Conservation (phyloP, 2,329 filamentous ascomycete species). For the Penicillium digitatum region DNA sequence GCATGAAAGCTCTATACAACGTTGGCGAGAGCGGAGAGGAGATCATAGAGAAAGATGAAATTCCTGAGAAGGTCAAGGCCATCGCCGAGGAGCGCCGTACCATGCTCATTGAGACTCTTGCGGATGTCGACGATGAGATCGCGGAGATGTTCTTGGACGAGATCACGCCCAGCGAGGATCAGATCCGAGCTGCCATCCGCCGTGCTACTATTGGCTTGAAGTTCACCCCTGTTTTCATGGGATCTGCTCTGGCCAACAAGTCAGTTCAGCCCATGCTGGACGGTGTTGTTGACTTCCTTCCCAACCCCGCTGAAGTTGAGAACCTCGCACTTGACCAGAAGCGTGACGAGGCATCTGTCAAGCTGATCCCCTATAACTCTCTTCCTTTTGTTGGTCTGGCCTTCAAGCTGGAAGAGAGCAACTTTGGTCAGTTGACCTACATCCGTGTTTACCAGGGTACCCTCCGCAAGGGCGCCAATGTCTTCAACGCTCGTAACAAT, state of each 20-base stretch:
- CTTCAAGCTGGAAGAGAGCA: constrained; percentile 98
- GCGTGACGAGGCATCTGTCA: constrained; percentile 72
- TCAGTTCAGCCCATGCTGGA: constrained; percentile 95
- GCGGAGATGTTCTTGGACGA: constrained; percentile 93
- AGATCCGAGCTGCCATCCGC: constrained; percentile 90
- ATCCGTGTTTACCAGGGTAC: constrained; percentile 96
- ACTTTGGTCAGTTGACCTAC: constrained; percentile 96
- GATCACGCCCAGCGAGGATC: constrained; percentile 67
- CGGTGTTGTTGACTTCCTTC: constrained; percentile 91
- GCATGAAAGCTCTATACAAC: constrained; percentile 91
- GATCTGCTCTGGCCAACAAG: constrained; percentile 90
- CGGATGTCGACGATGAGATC: constrained; percentile 97
- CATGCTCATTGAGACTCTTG: constrained; percentile 86
- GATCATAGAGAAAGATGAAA: constrained; percentile 70
- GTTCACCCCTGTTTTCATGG: constrained; percentile 95
- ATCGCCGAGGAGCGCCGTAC: constrained; percentile 77
- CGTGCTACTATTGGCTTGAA: constrained; percentile 82
- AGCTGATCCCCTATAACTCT: constrained; percentile 88
- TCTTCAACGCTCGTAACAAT: constrained; percentile 89
- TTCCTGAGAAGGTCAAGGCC: constrained; percentile 74
- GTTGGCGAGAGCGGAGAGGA: constrained; percentile 77
- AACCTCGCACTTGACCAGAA: constrained; percentile 85
- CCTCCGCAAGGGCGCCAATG: constrained; percentile 78
- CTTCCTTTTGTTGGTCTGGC: constrained; percentile 92
- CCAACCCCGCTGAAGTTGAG: constrained; percentile 82